Evolutionary conservation across 257 asterid genomes (phyloP).

Genomic region (Solanum okadae): DNA sequence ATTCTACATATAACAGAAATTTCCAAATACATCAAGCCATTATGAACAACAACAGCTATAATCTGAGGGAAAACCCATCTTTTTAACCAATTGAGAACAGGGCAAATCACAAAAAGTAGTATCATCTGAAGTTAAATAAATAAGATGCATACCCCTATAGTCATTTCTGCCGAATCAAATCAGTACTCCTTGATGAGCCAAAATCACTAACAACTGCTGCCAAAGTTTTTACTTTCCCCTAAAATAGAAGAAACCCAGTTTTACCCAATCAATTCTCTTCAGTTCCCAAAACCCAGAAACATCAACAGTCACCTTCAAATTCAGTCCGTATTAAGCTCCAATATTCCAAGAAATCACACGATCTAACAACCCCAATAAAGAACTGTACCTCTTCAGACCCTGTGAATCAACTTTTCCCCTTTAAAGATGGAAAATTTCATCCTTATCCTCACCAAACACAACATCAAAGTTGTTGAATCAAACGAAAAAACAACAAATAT

Average conservation of each 20-base stretch:
- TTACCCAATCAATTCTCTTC: neutral
- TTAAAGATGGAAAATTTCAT: neutral
- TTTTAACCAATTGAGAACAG: neutral
- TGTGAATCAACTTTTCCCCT: neutral
- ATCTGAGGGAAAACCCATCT: neutral
- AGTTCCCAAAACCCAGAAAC: neutral
- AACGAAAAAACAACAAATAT: neutral
- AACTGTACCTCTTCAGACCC: neutral
- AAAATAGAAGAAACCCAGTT: neutral
- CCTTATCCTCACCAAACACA: neutral
- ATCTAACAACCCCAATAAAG: neutral
- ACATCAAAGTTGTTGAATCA: neutral
- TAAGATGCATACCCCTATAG: conserved; percentile 27
- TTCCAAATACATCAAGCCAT: neutral
- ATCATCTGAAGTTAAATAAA: neutral
- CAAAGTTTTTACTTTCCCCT: neutral
- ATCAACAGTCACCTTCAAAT: neutral
- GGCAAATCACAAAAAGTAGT: neutral
- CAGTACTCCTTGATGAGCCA: conserved; percentile 1
- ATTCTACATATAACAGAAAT: neutral
- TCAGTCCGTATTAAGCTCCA: neutral
- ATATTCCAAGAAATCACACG: neutral
- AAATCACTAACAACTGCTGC: neutral
- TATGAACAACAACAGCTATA: neutral
- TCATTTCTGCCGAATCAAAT: conserved; percentile 37